Evolutionary conservation across 495 filamentous ascomycete genomes (phyloP).

Genomic region (Copromyces sp.): DNA sequence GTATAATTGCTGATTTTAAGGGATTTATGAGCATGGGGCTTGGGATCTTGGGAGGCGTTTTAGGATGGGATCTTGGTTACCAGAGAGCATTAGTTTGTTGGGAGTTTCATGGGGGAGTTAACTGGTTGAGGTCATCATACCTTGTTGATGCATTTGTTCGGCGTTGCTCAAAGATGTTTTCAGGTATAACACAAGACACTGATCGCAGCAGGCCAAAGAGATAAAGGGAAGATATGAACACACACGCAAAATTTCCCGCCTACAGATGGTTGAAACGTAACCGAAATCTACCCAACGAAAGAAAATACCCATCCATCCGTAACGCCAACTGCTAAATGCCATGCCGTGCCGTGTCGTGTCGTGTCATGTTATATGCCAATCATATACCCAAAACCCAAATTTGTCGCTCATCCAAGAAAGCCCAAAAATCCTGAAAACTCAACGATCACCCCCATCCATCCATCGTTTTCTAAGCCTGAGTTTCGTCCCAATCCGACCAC

Average conservation of each 20-base stretch:
- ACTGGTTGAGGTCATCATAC: background rate
- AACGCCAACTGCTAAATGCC: background rate
- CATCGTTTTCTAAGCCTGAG: conserved; percentile 3
- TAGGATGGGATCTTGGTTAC: background rate
- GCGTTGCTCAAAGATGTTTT: background rate
- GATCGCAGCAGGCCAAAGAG: background rate
- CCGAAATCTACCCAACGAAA: background rate
- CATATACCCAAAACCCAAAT: background rate
- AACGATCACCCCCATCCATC: background rate
- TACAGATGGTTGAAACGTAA: background rate
- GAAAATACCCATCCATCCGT: background rate
- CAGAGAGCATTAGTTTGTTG: background rate
- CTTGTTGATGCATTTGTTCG: background rate
- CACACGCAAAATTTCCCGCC: background rate
- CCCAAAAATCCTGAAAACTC: background rate
- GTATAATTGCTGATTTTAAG: conserved; percentile 24
- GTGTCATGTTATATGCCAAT: background rate
- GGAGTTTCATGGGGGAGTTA: background rate
- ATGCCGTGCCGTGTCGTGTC: background rate
- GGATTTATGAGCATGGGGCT: background rate
- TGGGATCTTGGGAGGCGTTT: background rate
- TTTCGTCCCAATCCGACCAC: conserved; percentile 73
- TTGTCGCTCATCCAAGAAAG: background rate
- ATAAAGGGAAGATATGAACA: background rate
- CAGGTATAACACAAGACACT: background rate